These are phyloP conservation scores for Golovinomyces cichoracearum DNA, from an alignment of 2,329 filamentous ascomycete species.

Conservation along the genomic window DNA sequence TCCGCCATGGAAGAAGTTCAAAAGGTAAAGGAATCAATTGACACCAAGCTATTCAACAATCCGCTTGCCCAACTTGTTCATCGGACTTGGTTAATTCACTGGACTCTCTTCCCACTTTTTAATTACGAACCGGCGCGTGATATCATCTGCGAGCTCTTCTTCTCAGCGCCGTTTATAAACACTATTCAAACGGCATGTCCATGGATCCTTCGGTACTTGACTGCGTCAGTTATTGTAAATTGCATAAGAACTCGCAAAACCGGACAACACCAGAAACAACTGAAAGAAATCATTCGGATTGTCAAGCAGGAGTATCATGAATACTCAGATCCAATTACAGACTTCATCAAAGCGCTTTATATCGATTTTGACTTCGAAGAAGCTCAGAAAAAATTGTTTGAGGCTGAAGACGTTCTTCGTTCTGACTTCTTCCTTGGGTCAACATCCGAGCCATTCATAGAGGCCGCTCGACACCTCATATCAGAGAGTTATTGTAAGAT, in stretches of 20 bases:
- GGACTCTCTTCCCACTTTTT: conserved; percentile 96
- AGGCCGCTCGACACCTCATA: conserved; percentile 83
- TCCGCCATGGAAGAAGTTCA: conserved; percentile 69
- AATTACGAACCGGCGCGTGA: conserved; percentile 86
- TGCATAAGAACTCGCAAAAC: conserved; percentile 57
- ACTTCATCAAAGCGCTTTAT: conserved; percentile 89
- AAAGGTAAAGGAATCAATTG: conserved; percentile 77
- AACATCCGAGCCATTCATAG: conserved; percentile 68
- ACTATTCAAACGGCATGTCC: conserved; percentile 95
- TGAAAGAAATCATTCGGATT: conserved; percentile 90
- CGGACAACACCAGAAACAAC: conserved; percentile 79
- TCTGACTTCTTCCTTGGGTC: conserved; percentile 86
- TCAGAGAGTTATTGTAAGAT: conserved; percentile 99
- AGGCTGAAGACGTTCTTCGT: conserved; percentile 74
- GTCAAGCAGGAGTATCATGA: conserved; percentile 95
- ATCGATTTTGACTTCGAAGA: conserved; percentile 94
- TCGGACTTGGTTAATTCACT: conserved; percentile 94
- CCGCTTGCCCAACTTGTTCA: conserved; percentile 84
- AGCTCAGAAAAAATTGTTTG: conserved; percentile 63
- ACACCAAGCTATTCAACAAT: conserved; percentile 88
- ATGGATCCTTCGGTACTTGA: conserved; percentile 85
- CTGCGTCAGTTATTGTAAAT: conserved; percentile 85
- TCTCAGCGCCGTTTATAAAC: conserved; percentile 95
- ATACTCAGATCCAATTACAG: conserved; percentile 84
- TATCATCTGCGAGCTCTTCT: conserved; percentile 80